phyloP scores from a whole-genome alignment of 1,139 yeast genomes.

The Zygosaccharomyces sapae region DNA sequence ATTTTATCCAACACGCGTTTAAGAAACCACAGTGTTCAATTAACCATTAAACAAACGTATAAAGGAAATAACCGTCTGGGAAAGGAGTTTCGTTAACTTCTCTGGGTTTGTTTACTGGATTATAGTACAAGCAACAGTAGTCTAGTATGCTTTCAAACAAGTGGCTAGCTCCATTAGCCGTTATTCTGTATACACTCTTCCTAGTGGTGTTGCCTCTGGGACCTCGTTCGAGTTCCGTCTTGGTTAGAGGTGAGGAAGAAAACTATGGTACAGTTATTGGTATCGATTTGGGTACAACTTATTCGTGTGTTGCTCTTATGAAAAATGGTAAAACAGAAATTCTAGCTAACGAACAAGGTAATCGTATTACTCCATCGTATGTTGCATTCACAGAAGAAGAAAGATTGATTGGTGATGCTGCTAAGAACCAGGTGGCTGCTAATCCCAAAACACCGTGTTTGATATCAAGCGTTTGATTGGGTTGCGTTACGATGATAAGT shows the following conservation, averaged over 20 bases:
- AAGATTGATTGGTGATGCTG: conserved; percentile 91
- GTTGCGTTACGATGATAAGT: conserved; percentile 66
- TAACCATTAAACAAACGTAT: conserved; percentile 1
- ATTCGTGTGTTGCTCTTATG: conserved; percentile 94
- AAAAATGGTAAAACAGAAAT: conserved; percentile 88
- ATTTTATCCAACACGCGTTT: conserved; percentile 1
- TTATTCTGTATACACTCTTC: conserved; percentile 53
- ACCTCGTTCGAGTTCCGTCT: conserved; percentile 21
- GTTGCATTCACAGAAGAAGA: conserved; percentile 83
- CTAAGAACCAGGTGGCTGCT: conserved; percentile 86
- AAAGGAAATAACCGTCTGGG: no score
- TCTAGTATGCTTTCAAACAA: conserved; percentile 25
- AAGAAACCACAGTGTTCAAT: conserved; percentile 6
- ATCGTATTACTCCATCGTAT: conserved; percentile 88
- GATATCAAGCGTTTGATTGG: conserved; percentile 88
- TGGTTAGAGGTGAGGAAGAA: conserved; percentile 44
- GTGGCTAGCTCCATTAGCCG: conserved; percentile 49
- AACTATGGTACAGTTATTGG: conserved; percentile 73
- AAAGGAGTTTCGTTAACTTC: no score
- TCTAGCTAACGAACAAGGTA: conserved; percentile 92
- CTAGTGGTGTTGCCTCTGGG: conserved; percentile 56
- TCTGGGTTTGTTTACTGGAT: no score
- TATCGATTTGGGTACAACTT: conserved; percentile 79
- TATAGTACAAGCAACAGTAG: no score
- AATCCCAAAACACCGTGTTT: conserved; percentile 77